phyloP scores from a whole-genome alignment of 2,329 filamentous ascomycete species.

The Westerdykella ornata region DNA sequence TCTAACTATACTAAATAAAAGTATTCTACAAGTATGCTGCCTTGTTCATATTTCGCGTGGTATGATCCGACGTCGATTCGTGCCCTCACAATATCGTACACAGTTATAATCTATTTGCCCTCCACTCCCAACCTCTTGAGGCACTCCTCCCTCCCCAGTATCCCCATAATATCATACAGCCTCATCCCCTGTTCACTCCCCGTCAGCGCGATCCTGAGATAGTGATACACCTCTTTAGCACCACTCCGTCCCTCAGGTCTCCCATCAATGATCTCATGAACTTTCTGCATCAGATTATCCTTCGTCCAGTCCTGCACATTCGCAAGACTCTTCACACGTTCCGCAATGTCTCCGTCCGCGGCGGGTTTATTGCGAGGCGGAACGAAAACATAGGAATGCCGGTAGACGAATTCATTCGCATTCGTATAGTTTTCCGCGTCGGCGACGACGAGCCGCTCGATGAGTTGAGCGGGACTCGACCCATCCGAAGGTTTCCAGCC shows the following conservation, averaged over 20 bases:
- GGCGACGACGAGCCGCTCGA: constrained; percentile 46
- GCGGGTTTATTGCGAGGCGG: constrained; percentile 15
- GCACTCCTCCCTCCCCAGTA: constrained; percentile 28
- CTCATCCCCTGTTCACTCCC: constrained; percentile 28
- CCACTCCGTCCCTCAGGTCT: constrained; percentile 18
- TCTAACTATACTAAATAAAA: too few relatives aligned
- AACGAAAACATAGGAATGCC: constrained; percentile 55
- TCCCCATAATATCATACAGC: constrained; percentile 32
- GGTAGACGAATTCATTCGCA: constrained; percentile 49
- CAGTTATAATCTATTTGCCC: background rate
- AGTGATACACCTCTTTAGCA: constrained; percentile 30
- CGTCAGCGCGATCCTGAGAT: constrained; percentile 27
- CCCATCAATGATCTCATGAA: constrained; percentile 24
- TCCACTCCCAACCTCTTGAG: constrained; percentile 24
- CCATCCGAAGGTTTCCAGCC: constrained; percentile 21
- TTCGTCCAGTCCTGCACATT: constrained; percentile 22
- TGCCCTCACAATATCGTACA: background rate
- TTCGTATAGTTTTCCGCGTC: constrained; percentile 55
- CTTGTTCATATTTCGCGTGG: too few relatives aligned
- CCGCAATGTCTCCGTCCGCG: constrained; percentile 14
- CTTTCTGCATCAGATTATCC: constrained; percentile 20
- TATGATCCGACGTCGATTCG: too few relatives aligned
- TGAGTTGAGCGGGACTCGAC: constrained; percentile 39
- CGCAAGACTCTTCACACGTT: constrained; percentile 12
- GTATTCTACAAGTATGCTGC: too few relatives aligned